These are phyloP conservation scores for Blepharisma japonicum DNA, from an alignment of 73 alveolate species.

Conservation along the genomic window DNA sequence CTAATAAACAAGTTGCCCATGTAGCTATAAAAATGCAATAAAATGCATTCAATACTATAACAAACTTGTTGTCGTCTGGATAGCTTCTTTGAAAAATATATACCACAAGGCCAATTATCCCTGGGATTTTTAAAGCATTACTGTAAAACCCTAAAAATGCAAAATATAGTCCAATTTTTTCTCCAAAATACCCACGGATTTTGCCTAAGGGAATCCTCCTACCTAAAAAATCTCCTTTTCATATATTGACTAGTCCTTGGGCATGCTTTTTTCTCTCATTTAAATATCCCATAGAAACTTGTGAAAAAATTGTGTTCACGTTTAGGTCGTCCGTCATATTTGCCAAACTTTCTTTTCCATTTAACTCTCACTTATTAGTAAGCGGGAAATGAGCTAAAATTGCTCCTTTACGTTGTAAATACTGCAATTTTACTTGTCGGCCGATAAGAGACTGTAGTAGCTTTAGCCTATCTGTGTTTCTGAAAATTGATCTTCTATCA, in stretches of 20 bases:
- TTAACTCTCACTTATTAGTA: conserved; percentile 4
- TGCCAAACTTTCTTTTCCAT: not conserved
- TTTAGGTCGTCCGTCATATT: not conserved
- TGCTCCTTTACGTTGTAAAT: not conserved
- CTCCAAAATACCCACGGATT: conserved; percentile 31
- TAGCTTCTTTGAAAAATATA: not conserved
- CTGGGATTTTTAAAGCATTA: not conserved
- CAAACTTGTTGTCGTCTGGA: not conserved
- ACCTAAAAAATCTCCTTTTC: not conserved
- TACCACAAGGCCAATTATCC: conserved; percentile 27
- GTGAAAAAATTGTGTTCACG: not conserved
- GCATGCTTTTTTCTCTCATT: conserved; percentile 5
- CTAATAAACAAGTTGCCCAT: conserved; percentile 33
- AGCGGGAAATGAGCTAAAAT: conserved; percentile 23
- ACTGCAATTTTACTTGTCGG: not conserved
- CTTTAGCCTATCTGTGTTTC: not conserved
- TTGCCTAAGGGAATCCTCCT: not conserved
- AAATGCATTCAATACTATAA: conserved; percentile 16
- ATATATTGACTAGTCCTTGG: not conserved
- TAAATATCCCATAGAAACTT: not conserved
- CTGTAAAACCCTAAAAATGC: conserved; percentile 6
- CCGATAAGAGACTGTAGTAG: not conserved
- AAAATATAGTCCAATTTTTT: conserved; percentile 29
- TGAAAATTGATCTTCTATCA: conserved; percentile 17
- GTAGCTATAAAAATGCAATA: conserved; percentile 26